A percentile compares a stretch with the other conserved stretches of the same genome.
phyloP scores from a whole-genome alignment of 192 early-diverging fungal genomes.

The Coemansia sp. region DNA sequence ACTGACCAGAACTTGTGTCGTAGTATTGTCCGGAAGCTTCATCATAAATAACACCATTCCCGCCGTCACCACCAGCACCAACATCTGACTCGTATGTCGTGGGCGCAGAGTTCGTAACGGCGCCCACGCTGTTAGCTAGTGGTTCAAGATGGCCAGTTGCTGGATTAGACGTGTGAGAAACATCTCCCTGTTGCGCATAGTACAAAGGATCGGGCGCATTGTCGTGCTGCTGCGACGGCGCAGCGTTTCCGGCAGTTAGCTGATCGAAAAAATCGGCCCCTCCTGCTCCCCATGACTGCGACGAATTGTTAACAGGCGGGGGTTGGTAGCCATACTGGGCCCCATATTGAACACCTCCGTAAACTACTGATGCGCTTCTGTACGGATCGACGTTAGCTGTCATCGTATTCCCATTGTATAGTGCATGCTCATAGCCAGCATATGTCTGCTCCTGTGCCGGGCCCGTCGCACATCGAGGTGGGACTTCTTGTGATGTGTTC shows the following conservation, averaged over 20 bases:
- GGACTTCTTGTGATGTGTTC: constrained; percentile 15
- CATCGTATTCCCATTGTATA: background rate
- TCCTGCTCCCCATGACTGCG: background rate
- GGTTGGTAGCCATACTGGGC: constrained; percentile 14
- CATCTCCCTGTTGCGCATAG: background rate
- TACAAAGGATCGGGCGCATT: background rate
- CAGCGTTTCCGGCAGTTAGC: constrained; percentile 9
- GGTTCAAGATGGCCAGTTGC: background rate
- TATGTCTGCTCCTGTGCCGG: constrained; percentile 39
- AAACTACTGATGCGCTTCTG: constrained; percentile 44
- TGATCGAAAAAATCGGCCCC: constrained; percentile 35
- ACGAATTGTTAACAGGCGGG: background rate
- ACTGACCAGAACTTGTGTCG: constrained; percentile 47
- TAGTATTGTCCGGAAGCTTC: constrained; percentile 43
- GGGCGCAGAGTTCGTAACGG: background rate
- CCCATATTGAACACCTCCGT: constrained; percentile 28
- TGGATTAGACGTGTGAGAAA: background rate
- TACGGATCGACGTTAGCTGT: constrained; percentile 17
- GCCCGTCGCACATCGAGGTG: constrained; percentile 46
- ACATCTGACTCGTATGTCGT: background rate
- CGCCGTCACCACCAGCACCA: background rate
- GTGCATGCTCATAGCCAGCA: constrained; percentile 16
- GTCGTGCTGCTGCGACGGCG: background rate
- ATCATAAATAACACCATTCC: constrained; percentile 37
- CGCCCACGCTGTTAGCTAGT: background rate